Evolutionary conservation across 1,284 basidiomycete species (phyloP).

Genomic region (Trametes versicolor): DNA sequence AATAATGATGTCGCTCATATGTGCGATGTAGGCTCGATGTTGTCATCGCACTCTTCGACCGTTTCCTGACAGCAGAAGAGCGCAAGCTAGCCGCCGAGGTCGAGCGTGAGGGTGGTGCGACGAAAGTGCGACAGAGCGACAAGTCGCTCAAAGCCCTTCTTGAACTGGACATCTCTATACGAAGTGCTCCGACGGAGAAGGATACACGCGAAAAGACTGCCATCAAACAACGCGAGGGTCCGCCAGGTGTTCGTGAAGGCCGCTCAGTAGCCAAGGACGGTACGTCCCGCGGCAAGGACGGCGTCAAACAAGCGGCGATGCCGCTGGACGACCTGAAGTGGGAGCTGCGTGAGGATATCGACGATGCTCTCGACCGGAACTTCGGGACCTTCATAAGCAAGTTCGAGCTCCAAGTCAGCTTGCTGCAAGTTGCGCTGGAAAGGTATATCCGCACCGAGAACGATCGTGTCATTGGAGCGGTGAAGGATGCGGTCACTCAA

Average conservation of each 20-base stretch:
- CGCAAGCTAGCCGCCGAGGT: conserved; percentile 9
- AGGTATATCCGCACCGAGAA: conserved; percentile 32
- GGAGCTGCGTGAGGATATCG: conserved; percentile 36
- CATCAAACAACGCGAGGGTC: background rate
- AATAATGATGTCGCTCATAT: background rate
- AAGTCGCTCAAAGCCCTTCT: conserved; percentile 31
- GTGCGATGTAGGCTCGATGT: background rate
- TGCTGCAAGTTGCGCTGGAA: conserved; percentile 35
- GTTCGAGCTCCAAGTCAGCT: conserved; percentile 40
- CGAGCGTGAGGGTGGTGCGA: conserved; percentile 30
- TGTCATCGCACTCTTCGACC: conserved; percentile 1
- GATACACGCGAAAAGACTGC: background rate
- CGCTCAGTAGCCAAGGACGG: background rate
- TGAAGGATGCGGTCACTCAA: conserved; percentile 27
- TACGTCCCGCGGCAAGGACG: background rate
- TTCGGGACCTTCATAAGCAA: conserved; percentile 38
- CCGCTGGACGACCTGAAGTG: conserved; percentile 24
- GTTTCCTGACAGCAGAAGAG: conserved; percentile 1
- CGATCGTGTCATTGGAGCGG: conserved; percentile 36
- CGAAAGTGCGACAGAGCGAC: conserved; percentile 32
- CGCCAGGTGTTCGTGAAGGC: background rate
- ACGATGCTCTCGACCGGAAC: conserved; percentile 38
- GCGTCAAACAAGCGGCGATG: background rate
- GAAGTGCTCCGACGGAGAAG: background rate
- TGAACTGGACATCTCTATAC: conserved; percentile 13